phyloP scores from a whole-genome alignment of 306 rosid species.

The Hippophae gyantsensis region DNA sequence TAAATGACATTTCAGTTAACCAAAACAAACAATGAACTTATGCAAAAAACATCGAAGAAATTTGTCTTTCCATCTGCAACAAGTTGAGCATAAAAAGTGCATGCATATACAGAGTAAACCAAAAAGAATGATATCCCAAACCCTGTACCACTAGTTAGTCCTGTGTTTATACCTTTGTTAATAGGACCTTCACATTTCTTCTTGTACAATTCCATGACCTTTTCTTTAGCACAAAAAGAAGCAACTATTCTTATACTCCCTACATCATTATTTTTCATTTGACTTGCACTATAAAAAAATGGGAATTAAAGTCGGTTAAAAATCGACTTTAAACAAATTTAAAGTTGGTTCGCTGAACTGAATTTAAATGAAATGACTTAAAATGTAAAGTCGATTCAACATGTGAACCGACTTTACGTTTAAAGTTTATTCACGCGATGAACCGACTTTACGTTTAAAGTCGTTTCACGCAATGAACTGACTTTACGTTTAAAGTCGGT shows the following conservation, averaged over 20 bases:
- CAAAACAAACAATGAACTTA: constrained; percentile 23
- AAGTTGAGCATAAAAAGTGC: constrained; percentile 47
- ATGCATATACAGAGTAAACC: constrained; percentile 36
- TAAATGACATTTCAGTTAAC: constrained; percentile 2
- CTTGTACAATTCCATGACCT: constrained; percentile 53
- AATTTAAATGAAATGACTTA: no score
- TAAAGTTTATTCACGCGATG: no score
- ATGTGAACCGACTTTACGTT: no score
- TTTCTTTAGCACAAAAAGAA: constrained; percentile 79
- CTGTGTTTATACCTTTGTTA: constrained; percentile 45
- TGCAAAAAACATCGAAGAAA: constrained; percentile 43
- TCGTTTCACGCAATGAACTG: no score
- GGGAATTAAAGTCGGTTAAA: no score
- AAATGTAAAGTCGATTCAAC: no score
- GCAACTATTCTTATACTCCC: constrained; percentile 78
- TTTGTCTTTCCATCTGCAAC: constrained; percentile 42
- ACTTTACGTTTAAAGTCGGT: no score
- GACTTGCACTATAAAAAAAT: no score
- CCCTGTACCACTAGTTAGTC: constrained; percentile 48
- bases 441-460: no score
- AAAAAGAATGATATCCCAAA: constrained; percentile 44
- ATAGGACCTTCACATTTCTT: constrained; percentile 63
- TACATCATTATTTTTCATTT: constrained; percentile 65
- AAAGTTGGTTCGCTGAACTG: no score
- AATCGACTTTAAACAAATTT: no score